Conservation (phyloP, 1,284 basidiomycete genomes). For the Trichosporon sp. region DNA sequence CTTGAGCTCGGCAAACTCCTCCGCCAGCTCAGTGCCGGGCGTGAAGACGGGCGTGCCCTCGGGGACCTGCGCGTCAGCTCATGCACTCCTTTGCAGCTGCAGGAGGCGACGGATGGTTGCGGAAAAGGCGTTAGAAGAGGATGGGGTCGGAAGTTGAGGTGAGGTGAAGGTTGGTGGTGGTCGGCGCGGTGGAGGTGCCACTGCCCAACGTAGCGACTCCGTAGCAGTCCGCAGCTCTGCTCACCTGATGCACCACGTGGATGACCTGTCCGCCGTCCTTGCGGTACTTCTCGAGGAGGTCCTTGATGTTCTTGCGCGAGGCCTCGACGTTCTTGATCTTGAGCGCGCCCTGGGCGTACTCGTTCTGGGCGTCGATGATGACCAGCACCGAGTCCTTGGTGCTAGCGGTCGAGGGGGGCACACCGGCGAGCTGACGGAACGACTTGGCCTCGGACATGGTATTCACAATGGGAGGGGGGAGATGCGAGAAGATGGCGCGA, state of each 20-base stretch:
- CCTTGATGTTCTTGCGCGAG: conserved; percentile 32
- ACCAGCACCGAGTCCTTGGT: conserved; percentile 37
- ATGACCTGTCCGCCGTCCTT: conserved; percentile 31
- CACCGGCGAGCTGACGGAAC: conserved; percentile 33
- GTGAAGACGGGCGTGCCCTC: conserved; percentile 40
- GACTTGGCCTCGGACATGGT: conserved; percentile 24
- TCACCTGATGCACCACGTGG: conserved; percentile 37
- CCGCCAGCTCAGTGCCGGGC: conserved; percentile 37
- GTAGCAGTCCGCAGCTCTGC: not conserved
- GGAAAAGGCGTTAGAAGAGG: not conserved
- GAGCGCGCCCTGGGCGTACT: conserved; percentile 38
- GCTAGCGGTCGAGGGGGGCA: conserved; percentile 30
- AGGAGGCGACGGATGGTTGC: too few relatives aligned
- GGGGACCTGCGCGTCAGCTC: conserved; percentile 27
- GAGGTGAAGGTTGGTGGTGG: not conserved
- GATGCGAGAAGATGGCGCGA: not conserved
- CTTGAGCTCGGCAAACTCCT: conserved; percentile 36
- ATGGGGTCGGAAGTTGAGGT: not conserved
- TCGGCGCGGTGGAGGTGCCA: not conserved
- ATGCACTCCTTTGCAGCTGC: not conserved
- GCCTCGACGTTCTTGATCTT: conserved; percentile 31
- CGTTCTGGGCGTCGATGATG: conserved; percentile 44
- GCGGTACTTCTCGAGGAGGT: conserved; percentile 36
- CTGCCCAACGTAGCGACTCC: not conserved
- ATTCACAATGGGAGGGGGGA: not conserved